Conservation (phyloP, 371 early-diverging fungal genomes). For the Fennellomyces sp. region DNA sequence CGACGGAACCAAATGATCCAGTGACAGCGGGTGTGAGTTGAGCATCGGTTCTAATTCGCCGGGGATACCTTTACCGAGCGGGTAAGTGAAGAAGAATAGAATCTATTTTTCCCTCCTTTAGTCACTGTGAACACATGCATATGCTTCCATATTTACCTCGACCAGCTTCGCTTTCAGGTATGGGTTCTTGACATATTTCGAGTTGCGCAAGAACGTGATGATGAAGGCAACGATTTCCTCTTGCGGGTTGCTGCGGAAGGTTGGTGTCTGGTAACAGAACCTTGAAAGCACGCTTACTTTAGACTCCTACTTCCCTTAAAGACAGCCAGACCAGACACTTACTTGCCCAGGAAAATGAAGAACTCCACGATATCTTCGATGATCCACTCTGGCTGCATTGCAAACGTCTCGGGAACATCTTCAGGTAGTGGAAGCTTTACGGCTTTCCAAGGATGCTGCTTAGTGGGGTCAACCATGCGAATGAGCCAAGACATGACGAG, state of each 20-base stretch:
- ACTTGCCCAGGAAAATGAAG: slow-evolving; percentile 65
- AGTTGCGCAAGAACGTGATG: slow-evolving; percentile 78
- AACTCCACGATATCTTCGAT: slow-evolving; percentile 87
- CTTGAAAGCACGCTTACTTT: slow-evolving; percentile 7
- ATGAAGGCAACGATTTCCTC: slow-evolving; percentile 80
- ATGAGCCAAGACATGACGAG: slow-evolving; percentile 84
- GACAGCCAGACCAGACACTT: slow-evolving; percentile 16
- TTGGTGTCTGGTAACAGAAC: slow-evolving; percentile 61
- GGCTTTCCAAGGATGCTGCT: slow-evolving; percentile 55
- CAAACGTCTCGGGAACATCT: slow-evolving; percentile 61
- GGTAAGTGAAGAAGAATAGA: slow-evolving; percentile 75
- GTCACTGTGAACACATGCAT: not conserved
- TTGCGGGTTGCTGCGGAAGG: slow-evolving; percentile 59
- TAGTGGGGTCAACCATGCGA: slow-evolving; percentile 58
- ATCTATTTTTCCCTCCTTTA: slow-evolving; percentile 44
- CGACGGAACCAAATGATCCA: slow-evolving; percentile 75
- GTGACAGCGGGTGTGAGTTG: slow-evolving; percentile 73
- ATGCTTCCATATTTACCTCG: slow-evolving; percentile 59
- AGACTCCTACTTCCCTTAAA: not conserved
- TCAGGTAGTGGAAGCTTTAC: slow-evolving; percentile 59
- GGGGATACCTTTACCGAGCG: slow-evolving; percentile 43
- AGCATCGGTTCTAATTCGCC: slow-evolving; percentile 74
- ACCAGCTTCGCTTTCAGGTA: slow-evolving; percentile 93
- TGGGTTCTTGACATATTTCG: slow-evolving; percentile 88
- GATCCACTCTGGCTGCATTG: slow-evolving; percentile 91